Evolutionary conservation across 176 grass and related monocot species (phyloP).

Genomic region (Hordeum vulgare): MorexV3_pseudomolecules_assembly NC_058519.1:565809861-565810360

Average conservation of each 20-base stretch:
- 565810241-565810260: not conserved
- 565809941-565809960: not conserved
- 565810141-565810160: not conserved
- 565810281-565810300: too few relatives aligned
- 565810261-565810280: not conserved
- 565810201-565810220: not conserved
- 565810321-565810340: too few relatives aligned
- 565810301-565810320: too few relatives aligned
- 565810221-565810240: not conserved
- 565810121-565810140: conserved; percentile 10
- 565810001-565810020: not conserved
- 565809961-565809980: not conserved
- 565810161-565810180: not conserved
- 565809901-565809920: not conserved
- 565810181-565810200: not conserved
- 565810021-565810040: not conserved
- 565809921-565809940: not conserved
- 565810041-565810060: conserved; percentile 12
- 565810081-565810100: conserved; percentile 28
- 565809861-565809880: not conserved
- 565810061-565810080: conserved; percentile 16
- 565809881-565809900: not conserved
- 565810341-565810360: too few relatives aligned
- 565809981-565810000: not conserved
- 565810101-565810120: conserved; percentile 9